Percentiles rank a stretch among this genome's conserved stretches.
These are phyloP conservation scores for Brettanomyces custersianus DNA, from an alignment of 805 yeast species.

Conservation along the genomic window DNA sequence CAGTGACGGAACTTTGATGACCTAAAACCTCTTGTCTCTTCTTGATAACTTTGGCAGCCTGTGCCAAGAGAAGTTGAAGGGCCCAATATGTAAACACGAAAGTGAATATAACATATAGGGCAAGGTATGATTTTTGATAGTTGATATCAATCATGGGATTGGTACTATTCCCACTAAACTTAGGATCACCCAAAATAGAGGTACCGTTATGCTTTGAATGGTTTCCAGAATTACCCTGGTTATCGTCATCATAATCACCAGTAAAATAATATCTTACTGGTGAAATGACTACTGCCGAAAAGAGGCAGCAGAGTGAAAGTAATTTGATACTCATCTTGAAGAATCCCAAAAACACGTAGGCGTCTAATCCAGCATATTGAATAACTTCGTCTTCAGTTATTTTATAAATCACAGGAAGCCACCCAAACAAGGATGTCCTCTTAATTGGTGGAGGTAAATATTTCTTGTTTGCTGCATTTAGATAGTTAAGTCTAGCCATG, in stretches of 20 bases:
- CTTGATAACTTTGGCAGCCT: constrained; percentile 63
- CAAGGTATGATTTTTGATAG: constrained; percentile 49
- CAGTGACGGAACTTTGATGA: constrained; percentile 79
- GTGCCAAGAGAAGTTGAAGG: constrained; percentile 49
- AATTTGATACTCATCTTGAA: constrained; percentile 81
- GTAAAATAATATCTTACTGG: constrained; percentile 81
- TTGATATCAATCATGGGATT: constrained; percentile 12
- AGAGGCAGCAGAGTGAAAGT: constrained; percentile 51
- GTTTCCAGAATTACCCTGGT: constrained; percentile 8
- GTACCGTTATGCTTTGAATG: constrained; percentile 21
- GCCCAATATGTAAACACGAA: constrained; percentile 73
- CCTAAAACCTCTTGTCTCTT: constrained; percentile 81
- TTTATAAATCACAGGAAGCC: constrained; percentile 61
- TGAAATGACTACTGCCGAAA: constrained; percentile 68
- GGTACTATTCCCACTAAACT: constrained; percentile 3
- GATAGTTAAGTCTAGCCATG: constrained; percentile 63
- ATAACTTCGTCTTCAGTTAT: constrained; percentile 70
- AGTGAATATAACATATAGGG: constrained; percentile 85
- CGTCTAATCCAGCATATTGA: constrained; percentile 90
- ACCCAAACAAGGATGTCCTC: constrained; percentile 54
- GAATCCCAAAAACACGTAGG: constrained; percentile 83
- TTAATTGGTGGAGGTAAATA: constrained; percentile 53
- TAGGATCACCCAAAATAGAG: constrained; percentile 22
- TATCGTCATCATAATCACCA: constrained; percentile 59
- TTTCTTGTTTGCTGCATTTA: constrained; percentile 29